Evolutionary conservation across 2,329 filamentous ascomycete genomes (phyloP).

Genomic region (Anisogramma anomala): DNA sequence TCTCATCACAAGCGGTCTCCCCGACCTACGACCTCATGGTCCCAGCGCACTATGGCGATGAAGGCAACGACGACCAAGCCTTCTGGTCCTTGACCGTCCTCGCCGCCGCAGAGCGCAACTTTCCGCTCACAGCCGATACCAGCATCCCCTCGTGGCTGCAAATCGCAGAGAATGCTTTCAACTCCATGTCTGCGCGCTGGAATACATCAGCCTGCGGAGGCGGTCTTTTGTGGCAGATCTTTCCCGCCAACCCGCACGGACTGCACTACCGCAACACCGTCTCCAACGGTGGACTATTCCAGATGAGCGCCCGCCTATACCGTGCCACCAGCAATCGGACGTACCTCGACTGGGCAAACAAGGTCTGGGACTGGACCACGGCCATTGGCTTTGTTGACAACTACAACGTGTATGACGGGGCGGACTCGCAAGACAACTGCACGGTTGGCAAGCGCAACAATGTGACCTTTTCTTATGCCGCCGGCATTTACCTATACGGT

Average conservation of each 20-base stretch:
- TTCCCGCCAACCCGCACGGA: constrained; percentile 57
- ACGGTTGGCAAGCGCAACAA: constrained; percentile 31
- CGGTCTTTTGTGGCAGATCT: constrained; percentile 75
- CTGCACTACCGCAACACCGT: constrained; percentile 76
- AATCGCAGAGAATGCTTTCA: constrained; percentile 60
- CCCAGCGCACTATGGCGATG: constrained; percentile 41
- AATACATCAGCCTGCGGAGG: constrained; percentile 55
- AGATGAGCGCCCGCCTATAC: constrained; percentile 64
- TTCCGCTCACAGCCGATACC: constrained; percentile 44
- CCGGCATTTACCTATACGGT: constrained; percentile 55
- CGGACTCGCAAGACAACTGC: constrained; percentile 44
- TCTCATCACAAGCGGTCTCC: constrained; percentile 46
- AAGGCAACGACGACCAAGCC: constrained; percentile 65
- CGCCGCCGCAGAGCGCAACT: constrained; percentile 56
- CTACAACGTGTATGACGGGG: constrained; percentile 52
- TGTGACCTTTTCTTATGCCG: constrained; percentile 53
- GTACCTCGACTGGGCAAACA: constrained; percentile 55
- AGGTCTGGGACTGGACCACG: constrained; percentile 54
- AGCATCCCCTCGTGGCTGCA: constrained; percentile 51
- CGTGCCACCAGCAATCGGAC: constrained; percentile 56
- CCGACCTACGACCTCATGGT: constrained; percentile 49
- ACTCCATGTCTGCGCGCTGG: constrained; percentile 60
- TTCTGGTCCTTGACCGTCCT: constrained; percentile 62
- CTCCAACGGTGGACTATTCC: constrained; percentile 73
- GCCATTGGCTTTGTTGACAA: constrained; percentile 45